Evolutionary conservation across 495 filamentous ascomycete genomes (phyloP).

Genomic region (Trichoderma virens): DNA sequence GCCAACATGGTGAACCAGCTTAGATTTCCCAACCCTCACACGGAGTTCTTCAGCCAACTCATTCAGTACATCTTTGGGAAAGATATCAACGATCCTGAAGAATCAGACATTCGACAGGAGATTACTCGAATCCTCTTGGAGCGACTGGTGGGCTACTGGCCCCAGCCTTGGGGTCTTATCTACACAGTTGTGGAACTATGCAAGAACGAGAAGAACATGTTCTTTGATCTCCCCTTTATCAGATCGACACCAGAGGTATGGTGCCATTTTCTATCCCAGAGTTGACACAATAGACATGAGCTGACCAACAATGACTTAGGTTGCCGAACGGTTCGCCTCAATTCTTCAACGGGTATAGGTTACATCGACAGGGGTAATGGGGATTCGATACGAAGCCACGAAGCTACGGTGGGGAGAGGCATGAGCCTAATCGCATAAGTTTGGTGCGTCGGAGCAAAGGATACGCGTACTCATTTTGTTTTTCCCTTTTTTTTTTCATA

Average conservation of each 20-base stretch:
- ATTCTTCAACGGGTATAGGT: constrained; percentile 1
- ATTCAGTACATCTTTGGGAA: constrained; percentile 80
- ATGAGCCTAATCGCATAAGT: neutral
- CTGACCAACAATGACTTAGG: neutral
- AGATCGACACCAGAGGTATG: constrained; percentile 79
- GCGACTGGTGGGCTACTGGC: constrained; percentile 78
- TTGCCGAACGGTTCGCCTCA: constrained; percentile 13
- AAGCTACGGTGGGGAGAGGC: neutral
- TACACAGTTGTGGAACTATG: constrained; percentile 84
- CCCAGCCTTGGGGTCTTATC: constrained; percentile 94
- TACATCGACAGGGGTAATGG: neutral
- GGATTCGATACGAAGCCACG: neutral
- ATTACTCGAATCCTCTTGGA: constrained; percentile 83
- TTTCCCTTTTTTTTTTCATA: neutral
- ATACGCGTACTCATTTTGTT: neutral
- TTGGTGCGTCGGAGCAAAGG: neutral
- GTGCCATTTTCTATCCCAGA: constrained; percentile 10
- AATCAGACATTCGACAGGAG: constrained; percentile 77
- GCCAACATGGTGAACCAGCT: constrained; percentile 85
- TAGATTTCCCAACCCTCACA: constrained; percentile 80
- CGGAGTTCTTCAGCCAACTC: constrained; percentile 86
- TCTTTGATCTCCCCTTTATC: constrained; percentile 91
- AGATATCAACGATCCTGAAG: constrained; percentile 67
- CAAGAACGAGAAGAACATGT: constrained; percentile 78
- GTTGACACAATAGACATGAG: neutral